These are phyloP conservation scores for Colletotrichum lupini DNA, from an alignment of 2,329 filamentous ascomycete genomes.

Conservation along the genomic window DNA sequence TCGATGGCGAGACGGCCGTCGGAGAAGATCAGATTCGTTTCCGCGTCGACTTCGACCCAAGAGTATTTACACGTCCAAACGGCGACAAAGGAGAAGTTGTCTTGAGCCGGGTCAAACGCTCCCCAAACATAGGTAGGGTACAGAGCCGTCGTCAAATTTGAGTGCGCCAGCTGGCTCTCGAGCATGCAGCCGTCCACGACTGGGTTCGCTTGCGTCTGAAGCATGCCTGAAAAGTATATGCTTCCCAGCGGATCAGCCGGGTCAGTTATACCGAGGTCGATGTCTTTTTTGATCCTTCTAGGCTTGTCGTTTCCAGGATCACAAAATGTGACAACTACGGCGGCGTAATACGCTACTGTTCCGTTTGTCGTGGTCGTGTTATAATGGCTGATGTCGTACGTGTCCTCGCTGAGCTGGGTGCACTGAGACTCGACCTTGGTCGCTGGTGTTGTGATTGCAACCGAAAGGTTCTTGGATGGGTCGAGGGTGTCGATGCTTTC, in stretches of 20 bases:
- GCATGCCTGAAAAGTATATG: too few relatives aligned
- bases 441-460: conserved; percentile 3
- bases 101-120: not conserved
- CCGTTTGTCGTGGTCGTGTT: not conserved
- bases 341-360: not conserved
- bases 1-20: conserved; percentile 11
- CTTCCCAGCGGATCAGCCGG: too few relatives aligned
- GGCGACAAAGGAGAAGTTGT: not conserved
- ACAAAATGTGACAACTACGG: too few relatives aligned
- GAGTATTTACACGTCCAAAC: conserved; percentile 23
- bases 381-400: not conserved
- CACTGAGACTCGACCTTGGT: not conserved
- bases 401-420: not conserved
- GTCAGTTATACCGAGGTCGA: too few relatives aligned
- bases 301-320: too few relatives aligned
- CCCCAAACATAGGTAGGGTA: conserved; percentile 3
- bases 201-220: too few relatives aligned
- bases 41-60: conserved; percentile 2
- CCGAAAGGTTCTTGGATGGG: not conserved
- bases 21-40: not conserved
- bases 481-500: not conserved
- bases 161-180: too few relatives aligned
- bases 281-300: too few relatives aligned
- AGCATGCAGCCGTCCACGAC: too few relatives aligned
- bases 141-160: not conserved